Conservation (phyloP, 768 basidiomycete species). For the Suillus americanus region DNA sequence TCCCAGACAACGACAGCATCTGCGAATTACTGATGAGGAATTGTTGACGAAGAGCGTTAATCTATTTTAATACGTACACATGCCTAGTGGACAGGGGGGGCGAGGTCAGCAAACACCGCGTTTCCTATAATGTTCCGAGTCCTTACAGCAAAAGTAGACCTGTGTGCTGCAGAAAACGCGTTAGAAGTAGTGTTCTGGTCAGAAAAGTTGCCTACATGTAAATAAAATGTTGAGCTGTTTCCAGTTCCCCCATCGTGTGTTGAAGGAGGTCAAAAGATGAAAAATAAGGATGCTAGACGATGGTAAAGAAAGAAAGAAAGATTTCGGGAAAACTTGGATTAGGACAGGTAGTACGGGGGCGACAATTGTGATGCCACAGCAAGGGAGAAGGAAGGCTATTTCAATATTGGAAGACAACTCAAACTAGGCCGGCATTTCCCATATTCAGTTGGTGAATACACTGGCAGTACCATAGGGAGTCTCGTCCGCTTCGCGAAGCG, state of each 20-base stretch:
- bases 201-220: constrained; percentile 50
- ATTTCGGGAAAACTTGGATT: constrained; percentile 13
- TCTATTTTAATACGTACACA: constrained; percentile 51
- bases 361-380: constrained; percentile 11
- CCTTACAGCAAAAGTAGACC: constrained; percentile 83
- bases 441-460: background rate
- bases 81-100: constrained; percentile 45
- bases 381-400: constrained; percentile 23
- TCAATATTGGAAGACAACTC: constrained; percentile 24
- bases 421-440: constrained; percentile 2
- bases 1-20: constrained; percentile 85
- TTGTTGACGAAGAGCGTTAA: constrained; percentile 17
- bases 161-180: constrained; percentile 43
- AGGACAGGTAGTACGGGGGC: background rate
- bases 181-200: constrained; percentile 11
- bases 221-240: constrained; percentile 72
- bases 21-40: constrained; percentile 25
- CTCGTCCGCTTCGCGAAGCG: background rate
- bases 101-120: constrained; percentile 27
- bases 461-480: background rate
- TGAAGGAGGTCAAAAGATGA: constrained; percentile 20
- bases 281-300: constrained; percentile 4
- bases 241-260: constrained; percentile 42
- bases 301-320: constrained; percentile 10
- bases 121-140: constrained; percentile 9